Base-by-base conservation (phyloP, 2,329 filamentous ascomycete genomes). In the Dactylellina cionopaga region DNA sequence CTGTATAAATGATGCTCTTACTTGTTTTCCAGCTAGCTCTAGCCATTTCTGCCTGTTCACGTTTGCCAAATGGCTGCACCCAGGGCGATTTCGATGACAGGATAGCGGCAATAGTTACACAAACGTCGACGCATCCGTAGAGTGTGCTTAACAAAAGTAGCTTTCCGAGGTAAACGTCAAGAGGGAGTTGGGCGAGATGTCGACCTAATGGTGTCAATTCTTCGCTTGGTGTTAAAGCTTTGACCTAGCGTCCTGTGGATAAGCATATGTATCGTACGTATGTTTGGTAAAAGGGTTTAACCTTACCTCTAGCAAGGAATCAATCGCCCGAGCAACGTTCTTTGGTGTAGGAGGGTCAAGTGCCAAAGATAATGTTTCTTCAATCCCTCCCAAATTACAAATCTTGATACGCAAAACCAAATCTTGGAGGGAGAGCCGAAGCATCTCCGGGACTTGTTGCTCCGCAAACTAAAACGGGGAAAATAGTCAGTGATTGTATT, bases 391-490 rank as follows among this genome's bases (percentile, higher is more conserved):
- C 43, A 99, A 86, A 78, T 96, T 96, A 83, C 94, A 99, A 46
- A 97, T 96, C 81, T 99, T 99, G 75, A 98, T 93, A 6, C 95
- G 89, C 79, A 99, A 93, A 3, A 96, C 92, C 9, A 99, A 84
- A 78, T 99, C 95, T 80, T 99, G 95, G 9, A 99, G 83, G 0
- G 95, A 97, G 2, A 99, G 83, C 0, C 95, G 90, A 39, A 99
- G 87, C 88, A 99, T 96, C 80, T 99, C 95, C 0, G 95, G 96
- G 0, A 92, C 96, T 81, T 98, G 95, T 78, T 97, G 92, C 74
- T 96, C 92, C 54, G 89, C 88, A 86, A 98, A 92, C 76, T 90
- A 80, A 31, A 13, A 46, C 25, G 24, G 22, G 10, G 19, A 25
- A 25, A 37, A 15, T 24, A 4, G 29, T 63, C 24, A 73, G 17